Conservation (phyloP, 768 basidiomycete genomes). For the Podaxis pistillaris region DNA sequence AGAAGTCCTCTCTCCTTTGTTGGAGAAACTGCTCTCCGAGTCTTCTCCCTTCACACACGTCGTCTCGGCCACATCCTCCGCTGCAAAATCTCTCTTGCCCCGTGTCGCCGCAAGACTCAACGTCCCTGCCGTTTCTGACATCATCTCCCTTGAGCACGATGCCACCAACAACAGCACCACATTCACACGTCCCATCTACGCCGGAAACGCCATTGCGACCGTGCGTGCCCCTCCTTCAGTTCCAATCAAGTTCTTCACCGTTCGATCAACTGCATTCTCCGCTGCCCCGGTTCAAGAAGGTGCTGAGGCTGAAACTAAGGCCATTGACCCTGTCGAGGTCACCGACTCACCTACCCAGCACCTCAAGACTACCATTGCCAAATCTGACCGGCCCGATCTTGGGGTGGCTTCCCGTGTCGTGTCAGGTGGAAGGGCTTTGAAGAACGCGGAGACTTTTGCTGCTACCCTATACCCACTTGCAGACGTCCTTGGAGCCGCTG, state of each 20-base stretch:
- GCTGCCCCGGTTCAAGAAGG: conserved; percentile 55
- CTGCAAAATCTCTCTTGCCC: conserved; percentile 90
- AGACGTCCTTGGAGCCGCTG: conserved; percentile 89
- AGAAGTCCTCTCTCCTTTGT: conserved; percentile 78
- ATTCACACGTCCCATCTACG: conserved; percentile 94
- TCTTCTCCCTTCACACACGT: conserved; percentile 81
- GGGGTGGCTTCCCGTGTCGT: conserved; percentile 86
- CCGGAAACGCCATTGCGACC: conserved; percentile 95
- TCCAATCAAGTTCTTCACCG: conserved; percentile 90
- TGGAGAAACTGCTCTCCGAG: conserved; percentile 69
- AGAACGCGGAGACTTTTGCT: conserved; percentile 92
- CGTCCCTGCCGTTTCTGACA: conserved; percentile 87
- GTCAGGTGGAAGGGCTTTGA: conserved; percentile 93
- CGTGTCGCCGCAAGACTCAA: conserved; percentile 90
- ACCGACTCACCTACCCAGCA: conserved; percentile 59
- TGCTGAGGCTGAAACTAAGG: conserved; percentile 55
- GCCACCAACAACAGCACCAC: conserved; percentile 68
- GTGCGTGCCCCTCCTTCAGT: conserved; percentile 78
- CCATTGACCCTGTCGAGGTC: conserved; percentile 63
- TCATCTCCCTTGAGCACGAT: conserved; percentile 80
- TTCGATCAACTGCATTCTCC: conserved; percentile 87
- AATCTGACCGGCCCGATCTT: conserved; percentile 92
- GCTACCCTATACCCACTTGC: conserved; percentile 86
- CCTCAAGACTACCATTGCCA: conserved; percentile 72
- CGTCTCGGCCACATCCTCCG: conserved; percentile 88